Conservation (phyloP, 345 rosid genomes). For the Boechera stricta region DNA sequence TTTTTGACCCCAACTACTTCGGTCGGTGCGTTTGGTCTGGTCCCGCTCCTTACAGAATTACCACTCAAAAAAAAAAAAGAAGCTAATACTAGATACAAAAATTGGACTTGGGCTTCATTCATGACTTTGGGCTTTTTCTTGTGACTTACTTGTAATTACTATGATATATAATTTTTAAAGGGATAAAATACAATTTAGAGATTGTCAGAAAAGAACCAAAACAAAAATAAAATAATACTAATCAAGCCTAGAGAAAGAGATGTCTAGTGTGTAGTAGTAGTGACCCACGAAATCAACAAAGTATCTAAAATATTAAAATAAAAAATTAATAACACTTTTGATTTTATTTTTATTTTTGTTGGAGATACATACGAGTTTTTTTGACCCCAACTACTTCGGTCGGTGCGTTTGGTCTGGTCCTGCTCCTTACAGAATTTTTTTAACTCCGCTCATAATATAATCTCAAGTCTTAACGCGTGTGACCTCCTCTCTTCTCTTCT, state of each 20-base stretch:
- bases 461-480: conserved; percentile 38
- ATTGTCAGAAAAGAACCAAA: not conserved
- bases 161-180: too few species aligned
- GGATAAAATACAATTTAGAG: not conserved
- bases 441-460: not conserved
- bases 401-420: not conserved
- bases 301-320: conserved; percentile 16
- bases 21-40: not conserved
- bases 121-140: conserved; percentile 15
- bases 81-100: not conserved
- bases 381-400: not conserved
- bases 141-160: not conserved
- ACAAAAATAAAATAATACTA: not conserved
- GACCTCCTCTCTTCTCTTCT: conserved; percentile 17
- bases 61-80: too few species aligned
- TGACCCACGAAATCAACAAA: conserved; percentile 44
- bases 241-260: conserved; percentile 39
- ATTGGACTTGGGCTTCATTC: conserved; percentile 4
- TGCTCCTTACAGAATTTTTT: not conserved
- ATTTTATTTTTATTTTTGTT: not conserved
- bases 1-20: not conserved
- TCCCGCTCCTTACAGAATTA: not conserved
- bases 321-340: not conserved
- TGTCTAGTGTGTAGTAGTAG: conserved; percentile 7
- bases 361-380: conserved; percentile 3